Evolutionary conservation across 305 asterid species (phyloP), one percentile per base, ranked within the genome.

Genomic region (Fraxinus xanthoxyloides): DNA sequence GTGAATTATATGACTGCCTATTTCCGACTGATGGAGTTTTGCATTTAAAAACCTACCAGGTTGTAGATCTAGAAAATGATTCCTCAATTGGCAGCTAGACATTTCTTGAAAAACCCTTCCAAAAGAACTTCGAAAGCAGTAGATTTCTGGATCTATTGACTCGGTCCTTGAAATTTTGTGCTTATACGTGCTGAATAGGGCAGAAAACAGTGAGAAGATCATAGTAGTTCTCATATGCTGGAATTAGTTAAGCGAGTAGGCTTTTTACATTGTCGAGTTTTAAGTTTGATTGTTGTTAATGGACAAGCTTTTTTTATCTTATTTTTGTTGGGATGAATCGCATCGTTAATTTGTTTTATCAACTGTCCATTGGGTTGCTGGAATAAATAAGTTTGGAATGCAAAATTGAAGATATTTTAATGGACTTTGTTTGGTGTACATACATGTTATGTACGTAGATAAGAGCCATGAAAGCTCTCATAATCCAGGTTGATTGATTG

Each of bases 41-140:
- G 30, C 79, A 35, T 69, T 76, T 84, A 40, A 28, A 31, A 69
- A 65, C 24, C 38, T 31, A 75, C 30, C 72, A 4, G 77, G 63
- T 54, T 72, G 63, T 75, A 38, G 43, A 75, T 85, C 86, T 81
- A 86, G 76, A 82, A 79, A 51, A 32, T 79, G 80, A 76, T 67
- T 43, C 6, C 70, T 72, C 7, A 26, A 56, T 75, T 31, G 73
- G 28, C 32, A 24, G 28, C 65, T 12, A 8, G 23, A 69, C 32
- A 77, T 2, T 30, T 9, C 38, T 56, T 56, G 28, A 23, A 63
- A 76, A 76, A 38, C 7, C 56, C 28, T 31, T 79, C 72, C 26
- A 38, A 36, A 31, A 13, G 23, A 28, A 46, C 70, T 15, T 54
- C 12, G 2, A 48, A 63, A 56, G 34, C 23, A 15, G 56, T 17